These are phyloP conservation scores for Phaseolus lunatus DNA, from an alignment of 306 rosid species.

Conservation along the genomic window DNA sequence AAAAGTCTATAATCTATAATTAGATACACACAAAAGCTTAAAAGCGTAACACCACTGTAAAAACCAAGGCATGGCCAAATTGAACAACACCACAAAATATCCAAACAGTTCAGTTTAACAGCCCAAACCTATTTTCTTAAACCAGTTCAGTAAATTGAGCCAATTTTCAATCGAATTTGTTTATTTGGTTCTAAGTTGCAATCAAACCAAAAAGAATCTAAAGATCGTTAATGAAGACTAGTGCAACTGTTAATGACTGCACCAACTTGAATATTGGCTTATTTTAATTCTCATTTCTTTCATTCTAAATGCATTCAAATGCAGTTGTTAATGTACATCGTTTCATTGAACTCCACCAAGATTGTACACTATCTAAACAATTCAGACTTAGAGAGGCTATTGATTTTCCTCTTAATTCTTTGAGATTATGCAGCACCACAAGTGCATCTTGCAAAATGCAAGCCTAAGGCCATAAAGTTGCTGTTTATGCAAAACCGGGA, in stretches of 20 bases:
- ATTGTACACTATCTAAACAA: background rate
- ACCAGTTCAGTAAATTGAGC: background rate
- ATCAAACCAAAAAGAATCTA: background rate
- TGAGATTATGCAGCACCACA: background rate
- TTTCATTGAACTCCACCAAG: background rate
- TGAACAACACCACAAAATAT: background rate
- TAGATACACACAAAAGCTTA: conserved; percentile 32
- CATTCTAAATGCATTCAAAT: background rate
- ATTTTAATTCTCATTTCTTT: background rate
- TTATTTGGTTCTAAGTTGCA: background rate
- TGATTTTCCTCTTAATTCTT: background rate
- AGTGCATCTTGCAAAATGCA: too few species aligned
- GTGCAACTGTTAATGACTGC: background rate
- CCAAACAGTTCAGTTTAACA: background rate
- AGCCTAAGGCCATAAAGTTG: background rate
- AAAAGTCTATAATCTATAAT: conserved; percentile 41
- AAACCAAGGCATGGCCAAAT: background rate
- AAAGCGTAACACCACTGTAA: background rate
- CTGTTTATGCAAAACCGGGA: background rate
- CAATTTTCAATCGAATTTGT: background rate
- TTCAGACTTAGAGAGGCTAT: background rate
- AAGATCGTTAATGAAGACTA: background rate
- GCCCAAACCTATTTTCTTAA: conserved; percentile 1
- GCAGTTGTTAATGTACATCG: background rate
- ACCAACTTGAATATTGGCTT: background rate